Base-by-base conservation (phyloP, 1,139 yeast genomes). In the Meyerozyma elateridarum region DNA sequence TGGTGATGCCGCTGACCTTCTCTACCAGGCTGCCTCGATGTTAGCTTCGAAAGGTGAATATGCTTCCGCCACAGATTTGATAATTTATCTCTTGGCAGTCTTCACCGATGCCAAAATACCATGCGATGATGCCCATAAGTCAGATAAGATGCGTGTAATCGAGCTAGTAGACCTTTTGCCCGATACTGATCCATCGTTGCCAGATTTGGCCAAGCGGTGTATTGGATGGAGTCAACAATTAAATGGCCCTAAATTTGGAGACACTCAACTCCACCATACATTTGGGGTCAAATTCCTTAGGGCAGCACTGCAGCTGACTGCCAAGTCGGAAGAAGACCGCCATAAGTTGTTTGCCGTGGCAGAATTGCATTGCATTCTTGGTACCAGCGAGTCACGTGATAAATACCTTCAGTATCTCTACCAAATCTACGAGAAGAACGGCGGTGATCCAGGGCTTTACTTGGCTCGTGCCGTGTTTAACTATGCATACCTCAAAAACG, bases 31-130 rank as follows among this genome's bases (percentile, higher is more conserved):
- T 26, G 72, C 93, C 0, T 63, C 75, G 37, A 75, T 81, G 20
- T 69, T 89, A 36, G 64, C 84, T 22, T 71, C 74, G 37, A 83
- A 83, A 36, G 66, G 74, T 35, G 89, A 85, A 55, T 80, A 71
- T 37, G 93, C 91, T 17, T 81, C 89, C 20, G 85, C 89, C 4
- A 71, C 85, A 20, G 97, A 91, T 53, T 63, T 91, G 46, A 70
- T 81, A n/a, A 55, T 70, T 24, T 87, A 85, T 52, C 55, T 88
- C 51, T 49, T 88, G n/a, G 85, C 80, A 37, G 75, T 84, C 0
- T 80, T 78, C 47, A 72, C 64, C 18, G 69, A 70, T 30, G 74
- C 79, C 6, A 64, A 61, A 6, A 50, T 67, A 2, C 48, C 57
- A 9, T 41, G 53, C 29, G 35, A 38, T 8, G 41, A 40, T 8